phyloP scores from a whole-genome alignment of 148 eudicot genomes.

The Rhododendron griersonianum region DNA sequence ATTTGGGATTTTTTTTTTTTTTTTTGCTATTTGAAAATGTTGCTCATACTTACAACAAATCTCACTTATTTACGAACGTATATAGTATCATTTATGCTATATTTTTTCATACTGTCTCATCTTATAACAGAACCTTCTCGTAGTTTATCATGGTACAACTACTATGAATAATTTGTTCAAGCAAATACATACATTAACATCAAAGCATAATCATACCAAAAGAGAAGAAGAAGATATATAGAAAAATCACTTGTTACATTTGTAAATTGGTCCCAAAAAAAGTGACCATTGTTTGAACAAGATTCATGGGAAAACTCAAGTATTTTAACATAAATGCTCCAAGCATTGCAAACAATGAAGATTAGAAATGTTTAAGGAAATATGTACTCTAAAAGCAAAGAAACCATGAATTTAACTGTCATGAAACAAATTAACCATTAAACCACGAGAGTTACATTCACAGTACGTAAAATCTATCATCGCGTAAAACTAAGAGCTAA shows the following conservation, averaged over 20 bases:
- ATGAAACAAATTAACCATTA: neutral
- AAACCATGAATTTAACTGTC: neutral
- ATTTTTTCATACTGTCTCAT: too few species aligned
- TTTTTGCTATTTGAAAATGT: neutral
- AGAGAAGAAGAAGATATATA: neutral
- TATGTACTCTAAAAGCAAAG: neutral
- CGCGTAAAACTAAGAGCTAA: too few species aligned
- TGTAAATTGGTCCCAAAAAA: neutral
- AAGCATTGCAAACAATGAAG: neutral
- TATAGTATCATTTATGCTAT: neutral
- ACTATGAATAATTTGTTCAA: neutral
- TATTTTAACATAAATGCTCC: neutral
- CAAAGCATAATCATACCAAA: neutral
- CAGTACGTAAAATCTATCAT: neutral
- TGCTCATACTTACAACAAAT: neutral
- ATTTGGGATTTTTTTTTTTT: too few species aligned
- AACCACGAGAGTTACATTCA: neutral
- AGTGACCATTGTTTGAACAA: neutral
- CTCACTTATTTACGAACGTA: neutral
- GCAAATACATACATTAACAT: neutral
- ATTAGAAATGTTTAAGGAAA: neutral
- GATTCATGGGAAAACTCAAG: neutral
- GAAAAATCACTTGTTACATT: neutral
- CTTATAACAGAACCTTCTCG: neutral
- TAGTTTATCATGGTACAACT: neutral